Evolutionary conservation across 495 filamentous ascomycete genomes (phyloP), one percentile per base, ranked within the genome.

Genomic region (Hypoxylon intermedium): DNA sequence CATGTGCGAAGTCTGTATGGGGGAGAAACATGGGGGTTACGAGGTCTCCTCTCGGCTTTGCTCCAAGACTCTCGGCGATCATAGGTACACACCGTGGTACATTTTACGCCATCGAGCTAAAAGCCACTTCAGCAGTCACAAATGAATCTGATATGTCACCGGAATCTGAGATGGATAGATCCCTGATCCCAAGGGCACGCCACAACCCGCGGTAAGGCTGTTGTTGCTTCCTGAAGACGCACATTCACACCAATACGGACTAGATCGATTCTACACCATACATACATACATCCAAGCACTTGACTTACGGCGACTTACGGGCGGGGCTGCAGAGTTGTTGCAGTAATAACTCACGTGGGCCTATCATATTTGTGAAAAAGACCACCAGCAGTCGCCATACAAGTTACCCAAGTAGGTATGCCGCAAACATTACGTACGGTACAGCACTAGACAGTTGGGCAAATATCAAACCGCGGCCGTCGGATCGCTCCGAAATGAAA

Each of bases 141-240:
- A 26, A 38, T 19, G 41, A 51, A 55, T 50, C 7, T 33, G 61
- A 65, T 46, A 45, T 60, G 24, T 55, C 54, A 55, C 20, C 36
- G 19, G n/a, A 48, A 64, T 64, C 54, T 58, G n/a, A n/a, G n/a
- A 26, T 26, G 24, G 13, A 54, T n/a, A 60, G 49, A 65, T 55
- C 45, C 50, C 19, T 55, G 61, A 34, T 45, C 50, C 55, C n/a
- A 43, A 45, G 24, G 24, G 12, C 40, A 13, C 37, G 45, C 44
- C 36, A 52, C 36, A 15, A 16, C 38, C 44, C 55, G 47, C 33
- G 33, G 45, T 42, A 59, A 42, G 44, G 54, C 45, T 65, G 38
- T 46, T 47, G 38, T 51, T 53, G 23, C 54, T 54, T 31, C 36
- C 37, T 30, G 15, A 9, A 45, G 53, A 49, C 34, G 18, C 34